Evolutionary conservation across 2,329 filamentous ascomycete species (phyloP), one percentile per base, ranked within the genome.

Genomic region (Aspergillus latus): DNA sequence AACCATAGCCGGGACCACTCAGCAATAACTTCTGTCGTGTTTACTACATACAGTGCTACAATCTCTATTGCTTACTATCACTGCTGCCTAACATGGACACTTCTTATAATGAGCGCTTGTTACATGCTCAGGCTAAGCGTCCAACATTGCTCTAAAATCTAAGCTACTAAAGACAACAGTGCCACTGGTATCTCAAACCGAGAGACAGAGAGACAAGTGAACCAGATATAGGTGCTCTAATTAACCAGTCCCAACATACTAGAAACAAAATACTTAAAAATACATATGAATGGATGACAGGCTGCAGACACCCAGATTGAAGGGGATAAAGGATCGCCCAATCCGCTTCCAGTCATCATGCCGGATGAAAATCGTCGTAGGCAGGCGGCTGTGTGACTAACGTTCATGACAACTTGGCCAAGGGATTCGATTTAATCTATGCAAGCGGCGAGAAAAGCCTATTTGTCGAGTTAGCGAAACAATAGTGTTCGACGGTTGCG

Each of bases 401-500:
- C 49, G 16, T 56, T 57, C 44, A 16, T 59, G 43, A 49, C 36
- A 15, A 21, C 6, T 28, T 16, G 9, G 32, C 21, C 47, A 30
- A 32, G 4, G 15, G 15, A 13, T 43, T 54, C 40, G 21, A 40
- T 43, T 45, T 21, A 42, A 7, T 64, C 68, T 72, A 77, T 62
- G 74, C 74, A 52, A 76, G 71, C 44, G 74, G 74, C 29, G 74
- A 77, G 62, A 77, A 75, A 51, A 77, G 66, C 67, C 52, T 54
- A 39, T 49, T 30, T 28, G 30, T 49, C 13, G 34, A 30, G 37
- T 54, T 37, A 54, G 52, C 30, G 44, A 9, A 16, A 36, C 6
- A 8, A 28, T 13, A 29, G 9, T 16, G n/a, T 29, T 44, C 15
- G 29, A 49, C n/a, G 10, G 15, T 15, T 15, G 16, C n/a, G 66